phyloP scores from a whole-genome alignment of 2,329 filamentous ascomycete genomes.

The Zalaria sp. region DNA sequence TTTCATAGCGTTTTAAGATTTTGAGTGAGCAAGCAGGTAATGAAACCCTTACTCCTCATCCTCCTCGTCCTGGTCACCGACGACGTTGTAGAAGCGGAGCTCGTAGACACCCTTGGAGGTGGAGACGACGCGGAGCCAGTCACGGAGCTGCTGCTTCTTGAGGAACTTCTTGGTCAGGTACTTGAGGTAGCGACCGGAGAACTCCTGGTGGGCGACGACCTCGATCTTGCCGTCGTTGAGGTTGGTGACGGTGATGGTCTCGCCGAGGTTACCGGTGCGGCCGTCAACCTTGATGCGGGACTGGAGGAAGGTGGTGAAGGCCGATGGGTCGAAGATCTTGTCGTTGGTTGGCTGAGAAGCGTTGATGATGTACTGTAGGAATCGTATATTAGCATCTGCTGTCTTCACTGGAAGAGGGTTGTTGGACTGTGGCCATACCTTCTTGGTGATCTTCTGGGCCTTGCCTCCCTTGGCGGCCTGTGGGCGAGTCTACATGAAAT shows the following conservation, averaged over 20 bases:
- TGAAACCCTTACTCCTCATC: conserved; percentile 74
- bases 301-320: conserved; percentile 99
- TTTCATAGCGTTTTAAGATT: too few relatives aligned
- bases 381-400: conserved; percentile 1
- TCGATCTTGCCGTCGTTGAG: conserved; percentile 94
- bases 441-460: conserved; percentile 67
- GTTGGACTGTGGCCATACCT: conserved; percentile 38
- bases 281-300: conserved; percentile 99
- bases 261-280: conserved; percentile 95
- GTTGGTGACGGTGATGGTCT: conserved; percentile 80
- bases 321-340: conserved; percentile 99
- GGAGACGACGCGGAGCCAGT: conserved; percentile 98
- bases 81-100: conserved; percentile 99
- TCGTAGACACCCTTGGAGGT: conserved; percentile 98
- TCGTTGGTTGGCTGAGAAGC: conserved; percentile 94
- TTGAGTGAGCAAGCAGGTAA: too few relatives aligned
- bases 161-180: conserved; percentile 99
- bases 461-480: conserved; percentile 20
- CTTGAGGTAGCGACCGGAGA: conserved; percentile 98
- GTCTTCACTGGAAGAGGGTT: neutral
- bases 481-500: conserved; percentile 41
- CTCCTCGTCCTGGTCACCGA: conserved; percentile 94
- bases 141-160: conserved; percentile 99
- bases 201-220: conserved; percentile 92
- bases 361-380: conserved; percentile 87